Evolutionary conservation across 306 rosid genomes (phyloP), one percentile per base, ranked within the genome.

Genomic region (Luffa aegyptiaca): DNA sequence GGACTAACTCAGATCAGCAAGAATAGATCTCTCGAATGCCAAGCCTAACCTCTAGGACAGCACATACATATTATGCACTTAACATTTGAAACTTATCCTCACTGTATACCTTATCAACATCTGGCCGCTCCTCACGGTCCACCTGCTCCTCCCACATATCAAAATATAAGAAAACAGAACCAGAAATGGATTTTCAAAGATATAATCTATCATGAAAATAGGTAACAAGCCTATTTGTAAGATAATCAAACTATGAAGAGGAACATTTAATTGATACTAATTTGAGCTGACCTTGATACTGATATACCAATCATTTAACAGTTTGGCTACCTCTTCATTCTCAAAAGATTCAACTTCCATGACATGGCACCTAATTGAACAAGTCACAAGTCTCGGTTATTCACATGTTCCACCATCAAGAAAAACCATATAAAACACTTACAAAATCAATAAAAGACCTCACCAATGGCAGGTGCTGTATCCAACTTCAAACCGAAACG

Each of bases 391-490:
- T 26, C 21, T 26, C 57, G 6, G 6, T 26, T 6, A 13, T 3
- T 46, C 58, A 46, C 39, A 71, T 2, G 8, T 70, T 17, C 18
- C 56, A 42, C 39, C 57, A 45, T 44, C 4, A n/a, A 70, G 9
- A 1, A 44, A 71, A 52, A 52, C 49, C 72, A 63, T 77, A 82
- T 41, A 37, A 21, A 42, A 64, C 33, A 20, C 33, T 16, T 77
- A 20, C 66, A 20, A 44, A 37, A 72, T 51, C 10, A 74, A 48
- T 36, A 44, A 26, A 59, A 82, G 74, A 66, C 35, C 90, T 84
- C 87, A 94, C 98, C 98, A 92, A 86, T 91, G 98, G 80, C 98
- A 95, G 59, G 97, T 91, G 92, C 96, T 95, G 93, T 95, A 95
- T 65, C 98, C 97, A 59, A 95, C 98, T 95, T 88, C 53, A 39